A percentile compares a stretch with the other conserved stretches of the same genome.
Evolutionary conservation across 768 basidiomycete genomes (phyloP).

Genomic region (Amanita jacksonii): DNA sequence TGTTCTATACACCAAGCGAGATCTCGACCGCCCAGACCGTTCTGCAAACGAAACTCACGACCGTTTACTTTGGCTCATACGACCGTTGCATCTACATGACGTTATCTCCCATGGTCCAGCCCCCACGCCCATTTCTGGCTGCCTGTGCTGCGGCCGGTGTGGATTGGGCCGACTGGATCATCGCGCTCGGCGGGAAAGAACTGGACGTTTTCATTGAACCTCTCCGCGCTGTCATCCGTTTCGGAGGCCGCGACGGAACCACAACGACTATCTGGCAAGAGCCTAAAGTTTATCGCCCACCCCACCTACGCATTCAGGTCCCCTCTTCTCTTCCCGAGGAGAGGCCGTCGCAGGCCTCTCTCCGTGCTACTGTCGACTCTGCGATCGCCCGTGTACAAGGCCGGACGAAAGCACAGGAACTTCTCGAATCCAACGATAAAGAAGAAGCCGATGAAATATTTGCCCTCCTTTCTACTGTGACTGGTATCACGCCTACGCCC

Average conservation of each 20-base stretch:
- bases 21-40: conserved; percentile 20
- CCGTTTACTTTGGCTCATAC: conserved; percentile 13
- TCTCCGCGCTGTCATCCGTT: conserved; percentile 19
- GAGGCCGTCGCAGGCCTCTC: conserved; percentile 11
- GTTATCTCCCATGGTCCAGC: conserved; percentile 19
- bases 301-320: conserved; percentile 12
- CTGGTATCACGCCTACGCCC: conserved; percentile 26
- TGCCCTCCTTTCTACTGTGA: conserved; percentile 22
- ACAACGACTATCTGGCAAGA: conserved; percentile 22
- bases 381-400: conserved; percentile 14
- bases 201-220: conserved; percentile 27
- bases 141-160: conserved; percentile 25
- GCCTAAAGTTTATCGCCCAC: conserved; percentile 3
- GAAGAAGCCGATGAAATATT: conserved; percentile 27
- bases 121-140: conserved; percentile 26
- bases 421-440: conserved; percentile 22
- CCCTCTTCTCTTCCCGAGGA: conserved; percentile 11
- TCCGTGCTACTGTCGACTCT: conserved; percentile 14
- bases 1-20: conserved; percentile 16
- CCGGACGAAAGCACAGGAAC: conserved; percentile 25
- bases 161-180: conserved; percentile 29
- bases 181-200: conserved; percentile 22
- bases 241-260: conserved; percentile 17
- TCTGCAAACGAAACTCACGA: conserved; percentile 23
- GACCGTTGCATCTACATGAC: conserved; percentile 17